A percentile compares a stretch with the other conserved stretches of the same genome.
phyloP scores from a whole-genome alignment of 2,329 filamentous ascomycete genomes.

The Teratosphaeria pseudoeucalypti region DNA sequence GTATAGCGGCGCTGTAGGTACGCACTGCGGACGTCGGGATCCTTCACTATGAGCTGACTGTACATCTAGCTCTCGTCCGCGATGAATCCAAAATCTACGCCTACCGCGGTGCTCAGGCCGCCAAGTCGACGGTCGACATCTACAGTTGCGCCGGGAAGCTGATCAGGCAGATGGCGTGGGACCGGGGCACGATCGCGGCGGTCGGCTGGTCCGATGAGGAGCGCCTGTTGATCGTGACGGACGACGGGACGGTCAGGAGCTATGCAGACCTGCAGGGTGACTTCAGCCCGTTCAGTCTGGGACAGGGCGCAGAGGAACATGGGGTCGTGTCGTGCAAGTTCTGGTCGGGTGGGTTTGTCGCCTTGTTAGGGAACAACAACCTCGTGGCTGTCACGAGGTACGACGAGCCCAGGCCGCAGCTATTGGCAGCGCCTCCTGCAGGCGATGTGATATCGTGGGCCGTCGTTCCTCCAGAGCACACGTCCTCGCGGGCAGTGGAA shows the following conservation, averaged over 20 bases:
- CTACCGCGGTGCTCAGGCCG: slow-evolving; percentile 60
- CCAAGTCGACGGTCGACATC: slow-evolving; percentile 81
- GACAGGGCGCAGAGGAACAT: slow-evolving; percentile 76
- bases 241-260: slow-evolving; percentile 82
- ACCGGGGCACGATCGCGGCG: slow-evolving; percentile 74
- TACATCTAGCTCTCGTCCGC: not conserved
- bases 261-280: slow-evolving; percentile 89
- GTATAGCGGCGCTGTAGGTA: slow-evolving; percentile 89
- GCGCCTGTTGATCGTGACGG: slow-evolving; percentile 74
- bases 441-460: slow-evolving; percentile 81
- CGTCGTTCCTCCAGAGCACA: slow-evolving; percentile 76
- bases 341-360: slow-evolving; percentile 86
- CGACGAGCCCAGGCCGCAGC: slow-evolving; percentile 76
- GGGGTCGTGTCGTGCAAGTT: slow-evolving; percentile 86
- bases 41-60: not conserved
- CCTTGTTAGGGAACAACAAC: slow-evolving; percentile 77
- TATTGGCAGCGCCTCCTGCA: slow-evolving; percentile 65
- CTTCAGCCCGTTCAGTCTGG: slow-evolving; percentile 87
- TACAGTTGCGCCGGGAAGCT: slow-evolving; percentile 89
- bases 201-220: slow-evolving; percentile 97
- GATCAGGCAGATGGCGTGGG: slow-evolving; percentile 58
- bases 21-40: slow-evolving; percentile 10
- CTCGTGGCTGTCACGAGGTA: slow-evolving; percentile 82
- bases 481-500: slow-evolving; percentile 85
- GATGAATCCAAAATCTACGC: slow-evolving; percentile 52